These are phyloP conservation scores for Phtheirospermum japonicum DNA, from an alignment of 257 asterid species.

Conservation along the genomic window DNA sequence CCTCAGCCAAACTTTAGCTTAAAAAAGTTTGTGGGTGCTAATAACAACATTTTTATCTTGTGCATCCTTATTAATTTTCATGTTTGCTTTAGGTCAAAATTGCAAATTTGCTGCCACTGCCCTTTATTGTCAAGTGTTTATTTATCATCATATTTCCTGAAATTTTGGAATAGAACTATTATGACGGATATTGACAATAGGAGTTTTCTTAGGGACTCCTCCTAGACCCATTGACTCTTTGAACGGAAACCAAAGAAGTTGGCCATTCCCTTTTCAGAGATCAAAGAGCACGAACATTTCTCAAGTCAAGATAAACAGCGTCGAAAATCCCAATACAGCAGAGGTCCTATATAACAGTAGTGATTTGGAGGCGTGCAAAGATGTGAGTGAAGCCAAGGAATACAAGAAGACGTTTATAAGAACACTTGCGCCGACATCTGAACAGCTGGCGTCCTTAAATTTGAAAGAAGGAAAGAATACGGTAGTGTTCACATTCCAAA, in stretches of 20 bases:
- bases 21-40: too few relatives aligned
- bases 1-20: too few relatives aligned
- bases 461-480: constrained; percentile 76
- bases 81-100: too few relatives aligned
- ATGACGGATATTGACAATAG: constrained; percentile 17
- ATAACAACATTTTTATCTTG: too few relatives aligned
- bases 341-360: constrained; percentile 27
- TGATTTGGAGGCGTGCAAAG: constrained; percentile 35
- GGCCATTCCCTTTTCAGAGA: constrained; percentile 41
- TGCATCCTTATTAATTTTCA: too few relatives aligned
- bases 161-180: constrained; percentile 15
- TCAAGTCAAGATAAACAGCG: constrained; percentile 27
- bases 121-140: background rate
- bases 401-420: constrained; percentile 44
- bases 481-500: constrained; percentile 76
- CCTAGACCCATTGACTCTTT: constrained; percentile 37
- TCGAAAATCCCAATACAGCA: constrained; percentile 27
- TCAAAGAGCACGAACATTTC: constrained; percentile 39
- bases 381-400: constrained; percentile 38
- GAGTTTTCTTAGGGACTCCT: constrained; percentile 44
- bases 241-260: constrained; percentile 41
- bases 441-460: constrained; percentile 75
- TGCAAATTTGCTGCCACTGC: background rate
- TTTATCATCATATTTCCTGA: background rate
- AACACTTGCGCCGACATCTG: constrained; percentile 66